Evolutionary conservation across 129 eudicot genomes (phyloP), one percentile per base, ranked within the genome.

Genomic region (Ambrosia trifida): DNA sequence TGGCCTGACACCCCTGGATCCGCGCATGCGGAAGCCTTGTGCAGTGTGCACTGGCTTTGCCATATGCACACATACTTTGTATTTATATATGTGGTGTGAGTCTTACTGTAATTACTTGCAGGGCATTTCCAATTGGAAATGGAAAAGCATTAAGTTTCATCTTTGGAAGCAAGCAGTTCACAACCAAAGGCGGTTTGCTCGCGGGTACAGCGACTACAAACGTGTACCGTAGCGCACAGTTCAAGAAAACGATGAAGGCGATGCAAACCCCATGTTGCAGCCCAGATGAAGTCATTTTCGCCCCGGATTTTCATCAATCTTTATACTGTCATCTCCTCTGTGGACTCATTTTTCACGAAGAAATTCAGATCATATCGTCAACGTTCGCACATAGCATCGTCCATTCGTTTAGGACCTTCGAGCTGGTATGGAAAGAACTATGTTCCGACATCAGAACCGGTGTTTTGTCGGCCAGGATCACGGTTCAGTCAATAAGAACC

Each of bases 201-300:
- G 97, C 99, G 0, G 97, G 93, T 46, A 90, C 97, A 3, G 96
- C 99, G 7, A 87, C 97, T 0, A 94, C 97, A 13, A 89, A 94
- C 61, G 93, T 94, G 1, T 87, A 79, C 57, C 84, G 91, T 2
- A 83, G 86, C 31, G 41, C 83, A 11, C 78, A 78, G 11, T 94
- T 79, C 86, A 79, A 81, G 84, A 81, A 72, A 76, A 85, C 85
- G 41, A 87, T 89, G 93, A 73, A 78, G 73, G 90, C 87, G 18
- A 85, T 89, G 81, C 88, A 79, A 20, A 82, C 90, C 65, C 81
- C 87, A 0, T 63, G 79, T 72, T 94, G 97, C 66, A 89, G 96
- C 79, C 98, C 98, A 1, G 85, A 89, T 53, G 98, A 94, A 79
- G 94, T 94, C 11, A 87, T 94, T n/a, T 90, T 83, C 45, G 89